These are phyloP conservation scores for Colletotrichum sp. DNA, from an alignment of 2,329 filamentous ascomycete species.

Conservation along the genomic window DNA sequence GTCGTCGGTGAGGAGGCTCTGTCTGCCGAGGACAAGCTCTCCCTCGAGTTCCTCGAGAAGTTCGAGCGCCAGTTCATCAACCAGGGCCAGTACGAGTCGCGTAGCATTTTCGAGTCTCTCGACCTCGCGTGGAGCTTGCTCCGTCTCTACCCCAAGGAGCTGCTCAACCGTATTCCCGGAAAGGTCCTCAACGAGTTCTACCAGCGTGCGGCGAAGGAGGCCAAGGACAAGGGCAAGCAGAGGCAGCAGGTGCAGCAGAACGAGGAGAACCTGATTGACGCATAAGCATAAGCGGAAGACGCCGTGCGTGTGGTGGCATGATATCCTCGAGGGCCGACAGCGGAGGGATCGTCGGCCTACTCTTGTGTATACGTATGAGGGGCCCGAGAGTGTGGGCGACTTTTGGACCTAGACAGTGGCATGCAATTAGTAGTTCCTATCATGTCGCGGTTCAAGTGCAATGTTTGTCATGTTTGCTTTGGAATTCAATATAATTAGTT, in stretches of 20 bases:
- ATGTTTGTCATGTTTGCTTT: not conserved
- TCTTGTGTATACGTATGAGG: constrained; percentile 22
- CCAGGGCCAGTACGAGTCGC: constrained; percentile 91
- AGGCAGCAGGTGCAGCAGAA: constrained; percentile 48
- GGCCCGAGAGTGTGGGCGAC: not conserved
- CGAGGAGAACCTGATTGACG: constrained; percentile 67
- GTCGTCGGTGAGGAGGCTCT: constrained; percentile 98
- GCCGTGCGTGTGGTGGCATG: not conserved
- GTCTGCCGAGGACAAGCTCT: constrained; percentile 95
- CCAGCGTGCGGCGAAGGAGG: constrained; percentile 67
- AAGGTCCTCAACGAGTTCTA: constrained; percentile 87
- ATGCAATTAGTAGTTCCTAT: constrained; percentile 18
- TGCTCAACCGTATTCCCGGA: constrained; percentile 92
- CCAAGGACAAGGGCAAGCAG: constrained; percentile 67
- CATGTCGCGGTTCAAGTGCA: not conserved
- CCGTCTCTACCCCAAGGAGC: constrained; percentile 96
- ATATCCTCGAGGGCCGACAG: constrained; percentile 8
- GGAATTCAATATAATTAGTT: constrained; percentile 3
- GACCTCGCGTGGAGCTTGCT: constrained; percentile 97
- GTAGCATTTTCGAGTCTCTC: constrained; percentile 90
- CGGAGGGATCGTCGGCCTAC: not conserved
- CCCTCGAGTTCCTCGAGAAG: constrained; percentile 97
- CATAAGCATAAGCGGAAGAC: constrained; percentile 37
- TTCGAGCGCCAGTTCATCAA: constrained; percentile 95
- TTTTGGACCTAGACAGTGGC: constrained; percentile 21